Evolutionary conservation across 768 basidiomycete genomes (phyloP).

Genomic region (Leccinum rimulosum): DNA sequence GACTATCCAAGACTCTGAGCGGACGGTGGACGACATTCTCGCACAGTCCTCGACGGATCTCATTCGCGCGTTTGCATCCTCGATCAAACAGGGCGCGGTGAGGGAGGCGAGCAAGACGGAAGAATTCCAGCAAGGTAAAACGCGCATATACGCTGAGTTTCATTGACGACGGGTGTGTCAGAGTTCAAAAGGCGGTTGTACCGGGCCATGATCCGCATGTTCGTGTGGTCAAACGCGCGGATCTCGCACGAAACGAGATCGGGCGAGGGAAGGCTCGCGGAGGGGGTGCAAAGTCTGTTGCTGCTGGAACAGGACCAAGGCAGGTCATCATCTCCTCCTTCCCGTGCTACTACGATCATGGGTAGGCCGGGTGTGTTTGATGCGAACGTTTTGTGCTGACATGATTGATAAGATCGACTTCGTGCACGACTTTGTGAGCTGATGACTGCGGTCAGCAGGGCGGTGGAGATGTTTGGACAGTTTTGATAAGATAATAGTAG

Average conservation of each 20-base stretch:
- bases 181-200: conserved; percentile 25
- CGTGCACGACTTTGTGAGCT: conserved; percentile 24
- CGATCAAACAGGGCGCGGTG: conserved; percentile 14
- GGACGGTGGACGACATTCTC: conserved; percentile 24
- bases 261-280: conserved; percentile 11
- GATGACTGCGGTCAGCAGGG: conserved; percentile 26
- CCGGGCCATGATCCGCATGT: conserved; percentile 8
- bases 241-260: conserved; percentile 16
- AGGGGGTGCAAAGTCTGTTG: conserved; percentile 19
- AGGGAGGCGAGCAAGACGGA: conserved; percentile 20
- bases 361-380: conserved; percentile 23
- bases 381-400: conserved; percentile 16
- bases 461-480: conserved; percentile 24
- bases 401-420: conserved; percentile 18
- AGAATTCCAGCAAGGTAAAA: conserved; percentile 24
- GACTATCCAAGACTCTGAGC: not conserved
- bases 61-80: conserved; percentile 18
- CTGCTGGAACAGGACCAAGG: conserved; percentile 30
- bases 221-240: conserved; percentile 30
- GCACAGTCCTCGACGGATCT: conserved; percentile 16
- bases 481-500: conserved; percentile 8
- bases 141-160: conserved; percentile 26
- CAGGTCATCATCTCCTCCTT: conserved; percentile 32
- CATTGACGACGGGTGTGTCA: conserved; percentile 10
- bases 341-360: conserved; percentile 7